Conservation (phyloP, 163 green algal species). For the Chloromonas sp. region DNA sequence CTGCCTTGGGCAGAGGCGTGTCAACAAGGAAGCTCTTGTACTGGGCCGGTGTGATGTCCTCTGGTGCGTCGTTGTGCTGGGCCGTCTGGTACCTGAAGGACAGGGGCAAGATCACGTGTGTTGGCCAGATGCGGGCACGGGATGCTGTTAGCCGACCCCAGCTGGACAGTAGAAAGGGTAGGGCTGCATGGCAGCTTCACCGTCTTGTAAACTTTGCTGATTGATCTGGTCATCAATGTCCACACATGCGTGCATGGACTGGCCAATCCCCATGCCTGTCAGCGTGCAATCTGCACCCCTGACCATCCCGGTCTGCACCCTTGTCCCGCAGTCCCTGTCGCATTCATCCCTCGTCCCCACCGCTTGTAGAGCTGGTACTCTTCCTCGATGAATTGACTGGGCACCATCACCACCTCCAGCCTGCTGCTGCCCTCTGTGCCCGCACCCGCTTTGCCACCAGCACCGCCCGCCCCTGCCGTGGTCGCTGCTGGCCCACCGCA, state of each 20-base stretch:
- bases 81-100: slow-evolving; percentile 40
- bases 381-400: slow-evolving; percentile 48
- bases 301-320: no score
- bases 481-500: background rate
- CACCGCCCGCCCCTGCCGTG: no score
- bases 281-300: no score
- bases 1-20: slow-evolving; percentile 44
- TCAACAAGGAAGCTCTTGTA: slow-evolving; percentile 78
- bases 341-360: no score
- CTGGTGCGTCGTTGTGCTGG: slow-evolving; percentile 46
- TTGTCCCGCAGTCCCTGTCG: no score
- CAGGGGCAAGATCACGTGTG: background rate
- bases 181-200: background rate
- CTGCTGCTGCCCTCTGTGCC: background rate
- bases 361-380: slow-evolving; percentile 73
- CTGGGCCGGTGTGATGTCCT: slow-evolving; percentile 19
- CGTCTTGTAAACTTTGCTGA: background rate
- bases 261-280: no score
- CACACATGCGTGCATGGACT: no score
- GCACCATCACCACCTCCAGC: slow-evolving; percentile 21
- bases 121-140: background rate
- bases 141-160: background rate
- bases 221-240: background rate
- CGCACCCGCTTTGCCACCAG: background rate
- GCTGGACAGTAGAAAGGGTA: background rate